Evolutionary conservation across 169 alveolate species (phyloP), one percentile per base, ranked within the genome.

Genomic region (Theileria parva): DNA sequence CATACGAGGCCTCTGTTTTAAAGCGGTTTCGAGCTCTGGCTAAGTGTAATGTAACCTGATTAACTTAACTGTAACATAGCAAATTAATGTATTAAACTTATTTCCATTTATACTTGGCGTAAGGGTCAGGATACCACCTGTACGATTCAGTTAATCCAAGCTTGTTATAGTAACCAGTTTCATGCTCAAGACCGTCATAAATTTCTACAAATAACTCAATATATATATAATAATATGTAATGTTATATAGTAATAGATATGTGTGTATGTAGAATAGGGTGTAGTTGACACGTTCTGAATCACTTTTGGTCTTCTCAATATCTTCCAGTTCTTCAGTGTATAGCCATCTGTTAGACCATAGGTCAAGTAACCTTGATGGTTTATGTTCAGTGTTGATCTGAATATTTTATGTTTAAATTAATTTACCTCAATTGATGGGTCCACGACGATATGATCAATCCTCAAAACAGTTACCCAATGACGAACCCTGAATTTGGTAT

Each of bases 301-400:
- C 79, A 5, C 80, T 76, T 8, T 63, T 32, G 19, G 79, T 73
- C 57, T 53, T 77, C 17, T 78, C 91, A 17, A 79, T 77, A 74
- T 92, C 95, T 57, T 86, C 92, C 39, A 88, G 71, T 68, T 93
- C 97, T 50, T 89, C 92, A 19, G 89, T 86, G 70, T 87, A 88
- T 61, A 93, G 87, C 97, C 97, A 93, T 55, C 97, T 74, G 65
- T 93, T 93, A 15, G 97, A 91, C 96, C 96, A 93, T 27, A 93
- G 86, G 73, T 93, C 97, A 44, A 93, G 87, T 65, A 86, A 72
- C 69, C 93, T 89, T 86, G 67, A 64, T 68, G 94, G 77, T 8
- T 84, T 77, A 66, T 75, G 80, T 61, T 89, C 85, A 72, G 88
- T 21, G 81, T 85, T 51, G 77, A 73, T 34, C 44, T 55, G 39